These are phyloP conservation scores for Phytophthora pluvialis DNA, from an alignment of 352 stramenopile species.

Conservation along the genomic window DNA sequence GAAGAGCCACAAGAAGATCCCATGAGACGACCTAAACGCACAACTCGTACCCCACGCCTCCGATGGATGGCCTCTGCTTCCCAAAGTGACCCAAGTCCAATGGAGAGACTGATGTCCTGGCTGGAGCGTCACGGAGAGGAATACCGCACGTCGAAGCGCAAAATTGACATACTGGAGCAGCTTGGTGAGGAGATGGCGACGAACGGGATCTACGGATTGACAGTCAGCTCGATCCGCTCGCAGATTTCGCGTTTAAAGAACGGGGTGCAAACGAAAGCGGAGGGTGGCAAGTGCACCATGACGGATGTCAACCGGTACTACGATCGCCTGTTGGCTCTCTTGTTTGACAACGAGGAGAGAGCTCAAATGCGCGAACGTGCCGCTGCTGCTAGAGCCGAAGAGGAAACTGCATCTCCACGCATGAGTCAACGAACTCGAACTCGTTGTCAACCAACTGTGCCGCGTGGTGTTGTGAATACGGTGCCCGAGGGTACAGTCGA, in stretches of 20 bases:
- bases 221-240: conserved; percentile 16
- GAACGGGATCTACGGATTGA: conserved; percentile 22
- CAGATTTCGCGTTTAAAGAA: conserved; percentile 24
- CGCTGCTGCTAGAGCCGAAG: background rate
- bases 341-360: conserved; percentile 24
- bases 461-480: background rate
- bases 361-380: conserved; percentile 14
- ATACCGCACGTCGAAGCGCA: conserved; percentile 19
- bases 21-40: conserved; percentile 3
- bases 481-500: background rate
- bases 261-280: conserved; percentile 15
- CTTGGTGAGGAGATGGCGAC: conserved; percentile 25
- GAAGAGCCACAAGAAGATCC: too few species aligned
- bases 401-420: background rate
- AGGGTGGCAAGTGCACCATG: conserved; percentile 4
- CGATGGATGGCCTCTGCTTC: conserved; percentile 17
- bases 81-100: conserved; percentile 8
- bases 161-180: conserved; percentile 14
- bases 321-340: conserved; percentile 14
- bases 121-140: conserved; percentile 20
- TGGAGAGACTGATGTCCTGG: conserved; percentile 22
- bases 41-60: background rate
- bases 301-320: conserved; percentile 23
- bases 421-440: conserved; percentile 4
- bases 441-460: background rate